Conservation (phyloP, 169 alveolate species). For the Perkinsus marinus region DNA sequence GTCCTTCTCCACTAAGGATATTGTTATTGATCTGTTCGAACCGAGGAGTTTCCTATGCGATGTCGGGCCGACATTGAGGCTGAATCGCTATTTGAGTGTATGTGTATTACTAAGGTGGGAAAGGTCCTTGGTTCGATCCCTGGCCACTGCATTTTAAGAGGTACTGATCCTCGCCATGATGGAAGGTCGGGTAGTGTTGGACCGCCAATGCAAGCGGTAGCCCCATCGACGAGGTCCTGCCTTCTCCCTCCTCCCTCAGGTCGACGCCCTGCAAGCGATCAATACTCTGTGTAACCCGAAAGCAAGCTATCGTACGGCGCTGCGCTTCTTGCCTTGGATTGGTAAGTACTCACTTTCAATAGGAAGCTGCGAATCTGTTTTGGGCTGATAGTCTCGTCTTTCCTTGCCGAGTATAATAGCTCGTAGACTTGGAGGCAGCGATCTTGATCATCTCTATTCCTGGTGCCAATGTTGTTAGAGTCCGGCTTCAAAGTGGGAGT, state of each 20-base stretch:
- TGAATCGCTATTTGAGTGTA: not conserved
- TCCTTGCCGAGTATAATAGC: no score
- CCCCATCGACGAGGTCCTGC: not conserved
- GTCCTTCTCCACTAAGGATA: slow-evolving; percentile 10
- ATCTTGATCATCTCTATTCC: not conserved
- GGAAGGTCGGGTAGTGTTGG: not conserved
- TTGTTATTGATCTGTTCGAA: slow-evolving; percentile 13
- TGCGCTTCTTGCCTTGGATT: not conserved
- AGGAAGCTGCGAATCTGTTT: no score
- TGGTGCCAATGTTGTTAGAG: not conserved
- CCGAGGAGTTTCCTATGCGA: not conserved
- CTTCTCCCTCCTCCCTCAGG: not conserved
- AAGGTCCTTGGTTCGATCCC: not conserved
- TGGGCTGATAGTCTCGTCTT: no score
- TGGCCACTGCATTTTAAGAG: not conserved
- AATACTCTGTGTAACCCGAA: not conserved
- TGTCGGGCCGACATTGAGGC: not conserved
- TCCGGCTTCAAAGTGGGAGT: slow-evolving; percentile 1
- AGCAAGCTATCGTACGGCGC: not conserved
- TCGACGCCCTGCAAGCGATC: not conserved
- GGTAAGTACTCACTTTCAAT: no score
- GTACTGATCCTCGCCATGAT: not conserved
- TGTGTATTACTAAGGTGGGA: not conserved
- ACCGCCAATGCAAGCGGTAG: not conserved
- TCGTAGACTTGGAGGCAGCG: no score